Base-by-base conservation (phyloP, 2,329 filamentous ascomycete genomes). In the Pseudocercospora vitis region DNA sequence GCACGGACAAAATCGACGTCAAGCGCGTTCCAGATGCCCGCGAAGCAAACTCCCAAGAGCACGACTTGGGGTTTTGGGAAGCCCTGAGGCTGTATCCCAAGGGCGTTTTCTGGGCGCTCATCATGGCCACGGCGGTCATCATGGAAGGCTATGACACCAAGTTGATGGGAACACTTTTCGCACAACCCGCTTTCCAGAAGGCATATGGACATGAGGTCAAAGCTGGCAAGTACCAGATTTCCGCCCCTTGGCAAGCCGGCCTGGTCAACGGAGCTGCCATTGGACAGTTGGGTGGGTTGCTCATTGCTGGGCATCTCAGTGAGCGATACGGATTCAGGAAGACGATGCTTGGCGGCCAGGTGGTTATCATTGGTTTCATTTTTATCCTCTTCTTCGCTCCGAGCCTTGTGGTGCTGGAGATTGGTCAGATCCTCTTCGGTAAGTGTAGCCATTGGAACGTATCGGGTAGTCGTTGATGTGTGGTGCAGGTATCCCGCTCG, bases 241-340 rank as follows among this genome's bases (percentile, higher is more conserved):
- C 78, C 1, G 76, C 80, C 0, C 71, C 75, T 0, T 85, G 82
- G 82, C 81, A 84, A 65, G 76, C 78, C 0, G 81, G 74, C 0
- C 63, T 84, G 3, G 76, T 74, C 5, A 82, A 81, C 52, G 82
- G 80, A 21, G 79, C 79, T 48, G 76, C 78, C 49, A 40, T 57
- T 3, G 63, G 62, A 51, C 67, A 85, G 64, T 83, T 89, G 48
- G 77, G 87, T 53, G 86, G 86, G 12, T 75, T 87, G 45, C 72
- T 86, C 59, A 74, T 87, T 68, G 87, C 86, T 65, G 86, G 85
- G 35, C 83, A 77, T 68, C 69, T 86, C 44, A 82, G 82, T 12
- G 84, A 88, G 68, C 53, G 59, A 7, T 64, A 57, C 37, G 67
- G 67, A 4, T 65, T 61, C 24, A 56, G 60, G 18, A 61, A 80